These are phyloP conservation scores for Balamuthia mandrillaris DNA, from an alignment of 208 protist genomes.

Conservation along the genomic window DNA sequence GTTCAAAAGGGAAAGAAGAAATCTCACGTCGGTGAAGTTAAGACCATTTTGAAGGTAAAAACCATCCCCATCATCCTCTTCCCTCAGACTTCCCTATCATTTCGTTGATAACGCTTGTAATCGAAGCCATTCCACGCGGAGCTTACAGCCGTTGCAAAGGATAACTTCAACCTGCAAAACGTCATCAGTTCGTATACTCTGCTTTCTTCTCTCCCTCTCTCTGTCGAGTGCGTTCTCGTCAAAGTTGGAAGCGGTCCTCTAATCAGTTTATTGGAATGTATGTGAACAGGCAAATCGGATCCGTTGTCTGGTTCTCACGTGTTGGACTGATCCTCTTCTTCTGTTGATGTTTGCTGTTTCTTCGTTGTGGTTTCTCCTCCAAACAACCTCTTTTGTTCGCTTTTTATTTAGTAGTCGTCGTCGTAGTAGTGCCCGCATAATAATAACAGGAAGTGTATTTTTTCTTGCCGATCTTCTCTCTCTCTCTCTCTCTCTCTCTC, in stretches of 20 bases:
- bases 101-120: too few relatives aligned
- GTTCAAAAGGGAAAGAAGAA: slow-evolving; percentile 26
- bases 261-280: not conserved
- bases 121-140: slow-evolving; percentile 39
- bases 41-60: slow-evolving; percentile 28
- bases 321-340: not conserved
- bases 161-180: slow-evolving; percentile 24
- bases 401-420: not conserved
- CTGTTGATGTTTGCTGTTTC: too few relatives aligned
- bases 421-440: not conserved
- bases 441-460: not conserved
- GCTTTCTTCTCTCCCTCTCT: not conserved
- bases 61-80: too few relatives aligned
- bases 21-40: slow-evolving; percentile 21
- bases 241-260: not conserved
- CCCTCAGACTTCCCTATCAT: too few relatives aligned
- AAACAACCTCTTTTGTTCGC: not conserved
- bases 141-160: slow-evolving; percentile 14
- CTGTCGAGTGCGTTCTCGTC: not conserved
- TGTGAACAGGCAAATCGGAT: not conserved
- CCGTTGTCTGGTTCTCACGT: slow-evolving; percentile 22
- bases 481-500: too few relatives aligned
- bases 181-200: not conserved
- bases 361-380: not conserved
- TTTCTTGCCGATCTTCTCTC: too few relatives aligned